Percentiles rank a stretch among this genome's conserved stretches.
These are phyloP conservation scores for Naganishia vaughanmartiniae DNA, from an alignment of 768 basidiomycete species.

Conservation along the genomic window DNA sequence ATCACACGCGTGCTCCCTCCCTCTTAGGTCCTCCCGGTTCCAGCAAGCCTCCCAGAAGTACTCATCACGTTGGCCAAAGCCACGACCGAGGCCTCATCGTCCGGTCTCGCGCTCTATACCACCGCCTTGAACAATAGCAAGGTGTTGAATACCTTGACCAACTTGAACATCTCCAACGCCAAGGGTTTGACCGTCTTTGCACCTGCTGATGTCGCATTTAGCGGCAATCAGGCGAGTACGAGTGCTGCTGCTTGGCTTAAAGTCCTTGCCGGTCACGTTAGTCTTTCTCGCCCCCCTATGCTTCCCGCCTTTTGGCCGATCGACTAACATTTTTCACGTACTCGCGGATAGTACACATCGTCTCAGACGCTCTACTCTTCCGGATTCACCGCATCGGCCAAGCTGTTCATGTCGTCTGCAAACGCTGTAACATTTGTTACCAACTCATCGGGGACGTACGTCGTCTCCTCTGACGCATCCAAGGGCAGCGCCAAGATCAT, in stretches of 20 bases:
- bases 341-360: slow-evolving; percentile 27
- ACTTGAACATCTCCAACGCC: slow-evolving; percentile 3
- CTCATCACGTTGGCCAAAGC: slow-evolving; percentile 24
- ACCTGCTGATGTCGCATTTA: slow-evolving; percentile 29
- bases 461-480: slow-evolving; percentile 17
- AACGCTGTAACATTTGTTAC: slow-evolving; percentile 23
- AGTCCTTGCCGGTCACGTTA: slow-evolving; percentile 31
- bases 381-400: slow-evolving; percentile 26
- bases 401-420: slow-evolving; percentile 27
- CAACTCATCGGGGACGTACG: slow-evolving; percentile 31
- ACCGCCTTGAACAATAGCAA: slow-evolving; percentile 29
- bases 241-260: slow-evolving; percentile 26
- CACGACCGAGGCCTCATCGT: slow-evolving; percentile 22
- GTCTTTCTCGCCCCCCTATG: not conserved
- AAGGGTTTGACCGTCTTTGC: slow-evolving; percentile 33
- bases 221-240: slow-evolving; percentile 16
- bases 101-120: slow-evolving; percentile 29
- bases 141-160: slow-evolving; percentile 27
- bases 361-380: slow-evolving; percentile 31
- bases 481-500: slow-evolving; percentile 30
- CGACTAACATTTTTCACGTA: not conserved
- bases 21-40: slow-evolving; percentile 16
- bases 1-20: not conserved
- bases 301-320: not conserved
- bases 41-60: slow-evolving; percentile 17